These are phyloP conservation scores for Boletus subparvulus DNA, from an alignment of 768 basidiomycete genomes.

Conservation along the genomic window DNA sequence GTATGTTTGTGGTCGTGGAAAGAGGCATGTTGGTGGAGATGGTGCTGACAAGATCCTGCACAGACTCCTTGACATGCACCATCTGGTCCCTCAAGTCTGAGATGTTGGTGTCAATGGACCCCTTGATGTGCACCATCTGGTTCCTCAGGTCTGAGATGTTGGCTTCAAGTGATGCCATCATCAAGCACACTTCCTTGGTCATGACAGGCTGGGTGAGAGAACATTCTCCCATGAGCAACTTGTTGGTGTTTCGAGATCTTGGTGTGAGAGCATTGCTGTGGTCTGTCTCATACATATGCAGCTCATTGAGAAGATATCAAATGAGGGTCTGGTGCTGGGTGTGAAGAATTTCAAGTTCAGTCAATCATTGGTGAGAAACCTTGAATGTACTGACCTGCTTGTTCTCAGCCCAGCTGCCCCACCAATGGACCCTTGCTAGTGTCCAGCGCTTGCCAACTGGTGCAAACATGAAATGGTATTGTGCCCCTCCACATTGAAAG, in stretches of 20 bases:
- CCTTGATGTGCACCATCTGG: neutral
- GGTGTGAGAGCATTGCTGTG: neutral
- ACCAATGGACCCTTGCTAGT: constrained; percentile 33
- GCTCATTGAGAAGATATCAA: neutral
- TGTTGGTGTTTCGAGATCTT: neutral
- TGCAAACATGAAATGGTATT: constrained; percentile 40
- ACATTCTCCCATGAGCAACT: neutral
- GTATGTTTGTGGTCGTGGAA: too few species aligned
- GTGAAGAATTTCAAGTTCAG: neutral
- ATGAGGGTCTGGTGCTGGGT: neutral
- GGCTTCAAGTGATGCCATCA: neutral
- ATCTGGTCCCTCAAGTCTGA: too few species aligned
- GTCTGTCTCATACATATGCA: neutral
- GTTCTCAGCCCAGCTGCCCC: constrained; percentile 43
- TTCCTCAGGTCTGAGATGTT: neutral
- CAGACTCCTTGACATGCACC: neutral
- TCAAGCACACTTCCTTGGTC: neutral
- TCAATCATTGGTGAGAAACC: neutral
- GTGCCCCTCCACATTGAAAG: neutral
- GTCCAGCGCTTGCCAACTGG: constrained; percentile 38
- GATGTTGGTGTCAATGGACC: too few species aligned
- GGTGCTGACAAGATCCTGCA: neutral
- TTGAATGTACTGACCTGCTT: constrained; percentile 30
- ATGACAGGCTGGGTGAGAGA: neutral
- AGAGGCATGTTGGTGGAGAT: neutral